Evolutionary conservation across 805 yeast species (phyloP).

Genomic region (Candida glaebosa): DNA sequence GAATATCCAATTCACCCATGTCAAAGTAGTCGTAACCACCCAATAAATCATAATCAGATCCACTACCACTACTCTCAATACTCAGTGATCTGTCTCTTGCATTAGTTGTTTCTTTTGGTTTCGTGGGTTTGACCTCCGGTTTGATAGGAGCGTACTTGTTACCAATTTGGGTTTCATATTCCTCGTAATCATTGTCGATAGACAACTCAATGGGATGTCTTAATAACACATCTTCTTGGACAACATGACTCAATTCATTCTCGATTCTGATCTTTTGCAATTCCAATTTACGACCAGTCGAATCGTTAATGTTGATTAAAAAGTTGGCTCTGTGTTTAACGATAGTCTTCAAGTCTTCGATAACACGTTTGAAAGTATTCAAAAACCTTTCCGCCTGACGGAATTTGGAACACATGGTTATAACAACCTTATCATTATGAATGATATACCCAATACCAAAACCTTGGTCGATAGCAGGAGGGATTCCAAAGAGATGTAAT

Average conservation of each 20-base stretch:
- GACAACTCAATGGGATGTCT: conserved; percentile 24
- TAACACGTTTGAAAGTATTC: conserved; percentile 62
- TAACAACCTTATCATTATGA: conserved; percentile 71
- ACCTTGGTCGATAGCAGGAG: conserved; percentile 87
- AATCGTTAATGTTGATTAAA: conserved; percentile 27
- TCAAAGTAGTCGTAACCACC: conserved; percentile 91
- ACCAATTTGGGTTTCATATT: conserved; percentile 8
- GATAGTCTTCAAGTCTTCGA: conserved; percentile 54
- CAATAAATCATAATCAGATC: conserved; percentile 37
- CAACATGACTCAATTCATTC: conserved; percentile 29
- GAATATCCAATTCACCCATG: conserved; percentile 58
- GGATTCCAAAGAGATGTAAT: conserved; percentile 81
- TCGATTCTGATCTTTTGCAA: conserved; percentile 32
- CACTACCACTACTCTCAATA: conserved; percentile 4
- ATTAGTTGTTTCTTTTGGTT: background rate
- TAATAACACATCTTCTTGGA: conserved; percentile 18
- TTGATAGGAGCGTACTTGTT: conserved; percentile 13
- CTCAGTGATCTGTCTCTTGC: conserved; percentile 3
- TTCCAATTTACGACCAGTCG: conserved; percentile 30
- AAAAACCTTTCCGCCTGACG: conserved; percentile 80
- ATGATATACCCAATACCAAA: conserved; percentile 92
- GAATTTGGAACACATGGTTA: conserved; percentile 83
- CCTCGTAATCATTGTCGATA: conserved; percentile 12
- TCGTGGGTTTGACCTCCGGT: background rate
- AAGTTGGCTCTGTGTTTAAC: conserved; percentile 37